These are phyloP conservation scores for Chytriomyces confervae DNA, from an alignment of 192 early-diverging fungal species.

Conservation along the genomic window DNA sequence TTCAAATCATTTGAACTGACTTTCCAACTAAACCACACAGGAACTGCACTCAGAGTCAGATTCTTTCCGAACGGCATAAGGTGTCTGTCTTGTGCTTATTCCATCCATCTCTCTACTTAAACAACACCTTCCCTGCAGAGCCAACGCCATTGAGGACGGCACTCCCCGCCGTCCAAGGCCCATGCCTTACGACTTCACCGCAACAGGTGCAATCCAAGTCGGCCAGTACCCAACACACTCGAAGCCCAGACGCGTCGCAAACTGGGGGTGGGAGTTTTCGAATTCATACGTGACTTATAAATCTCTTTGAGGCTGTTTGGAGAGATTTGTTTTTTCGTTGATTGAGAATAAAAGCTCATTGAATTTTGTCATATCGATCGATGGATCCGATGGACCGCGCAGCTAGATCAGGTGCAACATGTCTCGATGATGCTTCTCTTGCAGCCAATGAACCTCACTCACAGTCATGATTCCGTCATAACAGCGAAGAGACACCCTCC, in stretches of 20 bases:
- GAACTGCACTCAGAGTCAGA: not conserved
- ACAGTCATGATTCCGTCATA: too few relatives aligned
- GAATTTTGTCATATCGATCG: too few relatives aligned
- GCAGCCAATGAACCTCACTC: too few relatives aligned
- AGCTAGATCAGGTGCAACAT: too few relatives aligned
- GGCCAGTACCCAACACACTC: not conserved
- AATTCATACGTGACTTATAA: not conserved
- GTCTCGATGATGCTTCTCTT: too few relatives aligned
- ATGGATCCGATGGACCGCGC: too few relatives aligned
- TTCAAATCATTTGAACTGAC: too few relatives aligned
- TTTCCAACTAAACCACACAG: not conserved
- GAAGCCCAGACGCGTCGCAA: not conserved
- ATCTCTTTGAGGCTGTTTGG: too few relatives aligned
- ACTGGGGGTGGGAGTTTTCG: conserved; percentile 1
- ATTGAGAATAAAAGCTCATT: too few relatives aligned
- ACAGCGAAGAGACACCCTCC: too few relatives aligned
- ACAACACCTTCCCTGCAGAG: not conserved
- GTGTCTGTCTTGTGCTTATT: not conserved
- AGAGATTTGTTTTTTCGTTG: too few relatives aligned
- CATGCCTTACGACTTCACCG: not conserved
- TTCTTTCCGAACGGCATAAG: not conserved
- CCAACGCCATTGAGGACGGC: not conserved
- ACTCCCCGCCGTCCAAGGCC: not conserved
- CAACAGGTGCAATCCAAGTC: not conserved
- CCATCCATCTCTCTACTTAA: not conserved